Conservation (phyloP, 208 protist species). For the Balamuthia mandrillaris region DNA sequence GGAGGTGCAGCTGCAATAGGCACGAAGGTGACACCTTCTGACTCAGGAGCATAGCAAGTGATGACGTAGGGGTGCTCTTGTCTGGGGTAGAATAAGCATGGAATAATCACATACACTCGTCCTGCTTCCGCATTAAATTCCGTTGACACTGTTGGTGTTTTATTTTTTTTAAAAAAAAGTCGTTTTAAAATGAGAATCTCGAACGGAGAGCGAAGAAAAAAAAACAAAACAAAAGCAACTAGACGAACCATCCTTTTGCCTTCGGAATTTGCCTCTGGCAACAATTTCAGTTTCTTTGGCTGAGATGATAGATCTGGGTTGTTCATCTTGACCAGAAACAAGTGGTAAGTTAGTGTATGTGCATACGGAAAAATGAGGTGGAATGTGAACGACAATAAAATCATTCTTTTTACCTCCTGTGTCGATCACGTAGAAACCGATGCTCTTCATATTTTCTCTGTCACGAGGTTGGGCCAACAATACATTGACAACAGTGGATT, state of each 20-base stretch:
- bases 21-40: background rate
- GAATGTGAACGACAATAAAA: too few species aligned
- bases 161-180: background rate
- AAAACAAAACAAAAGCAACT: background rate
- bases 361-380: too few species aligned
- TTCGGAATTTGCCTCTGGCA: background rate
- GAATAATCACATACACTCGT: background rate
- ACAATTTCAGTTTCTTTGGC: background rate
- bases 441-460: background rate
- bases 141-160: background rate
- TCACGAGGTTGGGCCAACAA: background rate
- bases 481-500: background rate
- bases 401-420: too few species aligned
- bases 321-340: too few species aligned
- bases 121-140: background rate
- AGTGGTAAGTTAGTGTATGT: too few species aligned
- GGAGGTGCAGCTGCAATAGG: background rate
- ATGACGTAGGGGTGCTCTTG: background rate
- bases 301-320: too few species aligned
- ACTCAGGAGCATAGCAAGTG: background rate
- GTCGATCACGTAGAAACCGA: constrained; percentile 1
- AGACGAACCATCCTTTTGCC: background rate
- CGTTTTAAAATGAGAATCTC: background rate
- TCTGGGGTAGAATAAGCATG: background rate
- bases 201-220: background rate